Percentiles rank a stretch among this genome's conserved stretches.
Evolutionary conservation across 306 rosid species (phyloP).

Genomic region (Acacia melanoxylon): DNA sequence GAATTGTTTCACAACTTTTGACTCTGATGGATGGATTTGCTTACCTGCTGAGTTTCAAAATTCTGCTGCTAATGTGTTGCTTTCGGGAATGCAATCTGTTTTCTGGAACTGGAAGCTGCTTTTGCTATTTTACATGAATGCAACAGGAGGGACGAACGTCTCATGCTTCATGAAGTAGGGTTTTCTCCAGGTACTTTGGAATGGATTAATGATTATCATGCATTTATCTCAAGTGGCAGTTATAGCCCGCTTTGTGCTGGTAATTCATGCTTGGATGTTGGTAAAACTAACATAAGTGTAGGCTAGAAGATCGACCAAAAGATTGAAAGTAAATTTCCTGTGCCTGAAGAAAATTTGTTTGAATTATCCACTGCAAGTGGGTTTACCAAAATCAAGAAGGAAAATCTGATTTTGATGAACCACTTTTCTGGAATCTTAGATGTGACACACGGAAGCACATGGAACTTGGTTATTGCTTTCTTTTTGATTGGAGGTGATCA

Average conservation of each 20-base stretch:
- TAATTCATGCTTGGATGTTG: slow-evolving; percentile 40
- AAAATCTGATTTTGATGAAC: slow-evolving; percentile 33
- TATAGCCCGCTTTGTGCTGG: slow-evolving; percentile 32
- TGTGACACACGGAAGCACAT: too few species aligned
- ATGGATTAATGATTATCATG: slow-evolving; percentile 76
- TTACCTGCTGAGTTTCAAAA: slow-evolving; percentile 69
- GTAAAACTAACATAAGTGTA: slow-evolving; percentile 27
- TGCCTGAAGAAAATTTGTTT: slow-evolving; percentile 41
- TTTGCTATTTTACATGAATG: slow-evolving; percentile 73
- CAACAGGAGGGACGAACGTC: slow-evolving; percentile 59
- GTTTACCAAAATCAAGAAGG: slow-evolving; percentile 23
- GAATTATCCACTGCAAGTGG: slow-evolving; percentile 28
- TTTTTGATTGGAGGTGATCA: too few species aligned
- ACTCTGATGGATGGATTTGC: too few species aligned
- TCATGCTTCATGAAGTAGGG: slow-evolving; percentile 92
- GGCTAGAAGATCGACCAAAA: slow-evolving; percentile 37
- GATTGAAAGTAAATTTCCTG: slow-evolving; percentile 30
- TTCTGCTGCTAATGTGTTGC: slow-evolving; percentile 75
- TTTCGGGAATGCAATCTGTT: slow-evolving; percentile 75
- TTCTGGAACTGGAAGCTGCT: slow-evolving; percentile 69
- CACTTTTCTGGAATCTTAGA: too few species aligned
- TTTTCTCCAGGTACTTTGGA: slow-evolving; percentile 68
- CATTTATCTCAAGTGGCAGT: slow-evolving; percentile 43
- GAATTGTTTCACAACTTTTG: too few species aligned
- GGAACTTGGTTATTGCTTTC: too few species aligned